Evolutionary conservation across 345 rosid species (phyloP).

Genomic region (Turritis glabra): DNA sequence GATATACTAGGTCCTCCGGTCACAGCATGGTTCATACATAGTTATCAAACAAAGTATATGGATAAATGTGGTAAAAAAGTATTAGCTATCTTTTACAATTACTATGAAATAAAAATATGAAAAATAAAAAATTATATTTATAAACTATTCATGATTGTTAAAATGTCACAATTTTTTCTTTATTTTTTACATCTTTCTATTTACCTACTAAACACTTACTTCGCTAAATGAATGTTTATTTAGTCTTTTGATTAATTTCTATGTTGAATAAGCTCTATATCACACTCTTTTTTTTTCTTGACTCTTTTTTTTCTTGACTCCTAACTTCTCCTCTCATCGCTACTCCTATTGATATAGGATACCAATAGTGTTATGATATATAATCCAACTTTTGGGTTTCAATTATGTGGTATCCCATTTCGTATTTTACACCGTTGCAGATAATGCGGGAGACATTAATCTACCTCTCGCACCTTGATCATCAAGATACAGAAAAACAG

Average conservation of each 20-base stretch:
- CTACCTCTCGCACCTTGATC: conserved; percentile 94
- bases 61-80: background rate
- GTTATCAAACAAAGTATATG: background rate
- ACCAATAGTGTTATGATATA: background rate
- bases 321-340: background rate
- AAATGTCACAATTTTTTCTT: too few relatives aligned
- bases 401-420: background rate
- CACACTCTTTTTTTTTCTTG: background rate
- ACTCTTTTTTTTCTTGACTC: background rate
- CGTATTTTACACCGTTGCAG: conserved; percentile 41
- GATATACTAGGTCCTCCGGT: conserved; percentile 10
- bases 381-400: background rate
- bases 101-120: background rate
- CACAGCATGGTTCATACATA: background rate
- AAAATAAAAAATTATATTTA: background rate
- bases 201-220: too few relatives aligned
- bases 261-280: background rate
- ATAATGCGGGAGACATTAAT: conserved; percentile 95
- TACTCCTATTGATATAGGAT: background rate
- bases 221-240: background rate
- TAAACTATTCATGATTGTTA: too few relatives aligned
- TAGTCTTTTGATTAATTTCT: background rate
- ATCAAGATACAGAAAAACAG: conserved; percentile 98
- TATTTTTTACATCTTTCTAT: too few relatives aligned
- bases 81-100: background rate